Evolutionary conservation across 2,329 filamentous ascomycete species (phyloP).

Genomic region (Colletotrichum simmondsii): DNA sequence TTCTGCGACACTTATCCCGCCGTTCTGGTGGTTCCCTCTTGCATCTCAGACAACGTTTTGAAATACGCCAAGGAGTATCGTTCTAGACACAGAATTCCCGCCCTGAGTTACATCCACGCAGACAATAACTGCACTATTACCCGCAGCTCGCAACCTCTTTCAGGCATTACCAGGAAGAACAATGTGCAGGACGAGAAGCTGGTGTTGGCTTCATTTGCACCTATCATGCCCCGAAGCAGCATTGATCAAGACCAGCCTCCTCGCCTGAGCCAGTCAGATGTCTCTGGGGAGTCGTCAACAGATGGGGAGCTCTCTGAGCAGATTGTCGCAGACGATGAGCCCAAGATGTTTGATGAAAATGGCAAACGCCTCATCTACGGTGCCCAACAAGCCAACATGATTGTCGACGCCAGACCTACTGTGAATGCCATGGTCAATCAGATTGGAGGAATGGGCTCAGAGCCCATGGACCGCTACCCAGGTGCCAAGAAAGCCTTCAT

Average conservation of each 20-base stretch:
- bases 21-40: constrained; percentile 83
- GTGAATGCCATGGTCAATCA: constrained; percentile 97
- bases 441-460: constrained; percentile 89
- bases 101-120: constrained; percentile 92
- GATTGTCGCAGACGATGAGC: constrained; percentile 57
- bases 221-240: constrained; percentile 59
- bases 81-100: constrained; percentile 88
- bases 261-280: constrained; percentile 62
- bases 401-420: constrained; percentile 93
- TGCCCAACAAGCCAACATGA: constrained; percentile 92
- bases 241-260: constrained; percentile 51
- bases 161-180: constrained; percentile 86
- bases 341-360: constrained; percentile 65
- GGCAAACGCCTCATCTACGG: constrained; percentile 81
- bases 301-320: constrained; percentile 68
- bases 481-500: constrained; percentile 92
- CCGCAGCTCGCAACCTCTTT: constrained; percentile 89
- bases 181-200: constrained; percentile 97
- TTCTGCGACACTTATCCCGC: constrained; percentile 95
- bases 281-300: constrained; percentile 46
- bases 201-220: constrained; percentile 90
- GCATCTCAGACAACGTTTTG: constrained; percentile 95
- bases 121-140: constrained; percentile 98
- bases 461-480: constrained; percentile 98
- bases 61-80: constrained; percentile 93